These are phyloP conservation scores for Plenodomus lindquistii DNA, from an alignment of 2,329 filamentous ascomycete genomes.

Conservation along the genomic window DNA sequence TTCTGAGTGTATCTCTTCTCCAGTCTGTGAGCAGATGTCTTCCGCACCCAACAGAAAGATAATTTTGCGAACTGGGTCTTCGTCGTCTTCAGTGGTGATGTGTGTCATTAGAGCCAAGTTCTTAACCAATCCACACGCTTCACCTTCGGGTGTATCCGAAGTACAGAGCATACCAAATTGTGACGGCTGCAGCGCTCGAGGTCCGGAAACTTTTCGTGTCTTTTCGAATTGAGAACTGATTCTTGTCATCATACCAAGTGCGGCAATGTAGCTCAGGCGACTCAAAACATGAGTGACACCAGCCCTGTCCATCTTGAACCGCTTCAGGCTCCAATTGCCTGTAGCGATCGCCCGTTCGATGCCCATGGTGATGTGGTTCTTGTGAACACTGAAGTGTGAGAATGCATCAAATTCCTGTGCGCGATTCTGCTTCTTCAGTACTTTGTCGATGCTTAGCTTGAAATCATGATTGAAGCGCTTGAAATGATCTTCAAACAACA, in stretches of 20 bases:
- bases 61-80: constrained; percentile 83
- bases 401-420: constrained; percentile 87
- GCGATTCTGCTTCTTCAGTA: constrained; percentile 89
- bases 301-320: constrained; percentile 97
- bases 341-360: constrained; percentile 97
- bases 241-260: constrained; percentile 98
- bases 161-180: constrained; percentile 98
- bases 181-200: constrained; percentile 92
- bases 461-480: constrained; percentile 90
- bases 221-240: constrained; percentile 99
- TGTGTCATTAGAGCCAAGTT: constrained; percentile 99
- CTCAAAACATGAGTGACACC: constrained; percentile 96
- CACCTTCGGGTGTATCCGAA: constrained; percentile 96
- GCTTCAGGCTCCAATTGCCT: constrained; percentile 96
- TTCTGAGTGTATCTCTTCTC: constrained; percentile 81
- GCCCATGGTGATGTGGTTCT: constrained; percentile 84
- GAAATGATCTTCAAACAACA: constrained; percentile 97
- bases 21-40: constrained; percentile 77
- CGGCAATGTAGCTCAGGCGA: constrained; percentile 92
- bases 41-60: constrained; percentile 85
- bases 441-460: constrained; percentile 93
- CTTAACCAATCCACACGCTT: constrained; percentile 96
- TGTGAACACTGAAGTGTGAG: constrained; percentile 80
- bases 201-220: constrained; percentile 93
- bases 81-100: constrained; percentile 95